These are phyloP conservation scores for Aspergillus asperescens DNA, from an alignment of 495 filamentous ascomycete genomes.

Conservation along the genomic window DNA sequence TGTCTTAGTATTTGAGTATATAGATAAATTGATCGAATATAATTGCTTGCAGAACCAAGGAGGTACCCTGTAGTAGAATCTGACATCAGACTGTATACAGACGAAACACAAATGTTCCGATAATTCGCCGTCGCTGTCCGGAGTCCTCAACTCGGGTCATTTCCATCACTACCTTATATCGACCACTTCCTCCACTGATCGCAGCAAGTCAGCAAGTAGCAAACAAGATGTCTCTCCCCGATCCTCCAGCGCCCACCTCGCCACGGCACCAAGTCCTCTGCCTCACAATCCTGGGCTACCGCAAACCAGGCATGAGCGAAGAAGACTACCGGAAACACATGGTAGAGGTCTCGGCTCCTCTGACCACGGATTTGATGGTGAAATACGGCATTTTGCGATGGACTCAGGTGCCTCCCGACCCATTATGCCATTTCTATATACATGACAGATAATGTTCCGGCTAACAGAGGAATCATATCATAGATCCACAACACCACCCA, in stretches of 20 bases:
- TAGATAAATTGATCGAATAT: background rate
- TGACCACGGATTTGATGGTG: constrained; percentile 41
- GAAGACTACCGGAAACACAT: constrained; percentile 46
- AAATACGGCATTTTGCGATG: constrained; percentile 41
- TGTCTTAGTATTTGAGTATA: background rate
- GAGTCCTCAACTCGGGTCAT: background rate
- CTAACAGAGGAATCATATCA: background rate
- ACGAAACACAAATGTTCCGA: background rate
- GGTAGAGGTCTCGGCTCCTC: constrained; percentile 37
- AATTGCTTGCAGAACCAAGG: background rate
- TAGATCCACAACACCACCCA: constrained; percentile 34
- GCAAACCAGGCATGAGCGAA: constrained; percentile 45
- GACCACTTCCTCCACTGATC: background rate
- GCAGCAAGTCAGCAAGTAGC: background rate
- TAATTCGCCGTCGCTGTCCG: background rate
- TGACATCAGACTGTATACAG: background rate
- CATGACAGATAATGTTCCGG: background rate
- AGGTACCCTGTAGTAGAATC: too few species aligned
- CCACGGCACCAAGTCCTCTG: constrained; percentile 24
- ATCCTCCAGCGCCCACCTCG: background rate
- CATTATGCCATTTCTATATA: background rate
- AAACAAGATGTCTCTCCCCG: constrained; percentile 5
- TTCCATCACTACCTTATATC: background rate
- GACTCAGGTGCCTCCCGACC: constrained; percentile 23
- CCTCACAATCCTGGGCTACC: constrained; percentile 47